Base-by-base conservation (phyloP, 2,329 filamentous ascomycete species). In the Hypoxylon sp. region DNA sequence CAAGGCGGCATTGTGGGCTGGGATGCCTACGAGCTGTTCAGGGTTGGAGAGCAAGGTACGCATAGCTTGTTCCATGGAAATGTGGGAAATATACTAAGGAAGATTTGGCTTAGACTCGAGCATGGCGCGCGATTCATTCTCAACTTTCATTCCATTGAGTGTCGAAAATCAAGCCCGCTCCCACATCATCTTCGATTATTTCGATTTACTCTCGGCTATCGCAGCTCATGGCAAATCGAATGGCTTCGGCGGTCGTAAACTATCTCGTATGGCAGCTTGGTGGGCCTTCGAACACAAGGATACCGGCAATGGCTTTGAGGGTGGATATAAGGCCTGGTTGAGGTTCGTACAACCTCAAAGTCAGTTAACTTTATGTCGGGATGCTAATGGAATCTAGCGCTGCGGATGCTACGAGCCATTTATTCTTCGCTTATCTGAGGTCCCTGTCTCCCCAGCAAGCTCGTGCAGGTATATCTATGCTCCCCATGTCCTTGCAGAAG, bases 21-120 rank as follows among this genome's bases (percentile, higher is more conserved):
- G 96, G 94, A 98, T 76, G 93, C 93, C 45, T 99, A 99, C 77
- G 94, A 98, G 78, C 87, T 97, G 21, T 99, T 99, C 85, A 94
- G 92, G 76, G 91, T 97, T 72, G 96, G 96, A 77, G 96, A 99
- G 82, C 89, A 91, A 84, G 94, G 94, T 97, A 87, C 52, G 80
- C 66, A n/a, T 62, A 43, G 14, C 28, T 17, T 19, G 63, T 56
- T 55, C 14, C 14, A 52, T 21, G 19, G 45, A 59, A 41, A 52
- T 36, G 43, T 50, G 36, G 45, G 55, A 41, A 32, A 57, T 11
- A 45, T 62, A 25, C 63, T 63, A 61, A 69, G 63, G 28, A 65
- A 38, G 17, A 50, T 36, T 50, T 36, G 49, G 41, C n/a, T 36
- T 77, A 97, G 96, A 98, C 82, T 97, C 96, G 4, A 91, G 92